Conservation (phyloP, 176 grass and related monocot genomes). For the Triticum aestivum region IWGSC_CS_RefSeq_v2.1 NC_057807.1:580986532-580987031, state of each 20-base stretch:
- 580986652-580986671: slow-evolving; percentile 76
- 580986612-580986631: slow-evolving; percentile 45
- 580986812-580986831: slow-evolving; percentile 77
- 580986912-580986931: slow-evolving; percentile 74
- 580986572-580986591: neutral
- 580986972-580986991: slow-evolving; percentile 66
- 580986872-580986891: no score
- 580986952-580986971: slow-evolving; percentile 75
- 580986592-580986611: slow-evolving; percentile 14
- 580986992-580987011: slow-evolving; percentile 21
- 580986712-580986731: slow-evolving; percentile 69
- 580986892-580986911: slow-evolving; percentile 65
- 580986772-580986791: slow-evolving; percentile 67
- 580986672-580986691: slow-evolving; percentile 92
- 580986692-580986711: slow-evolving; percentile 82
- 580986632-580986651: slow-evolving; percentile 71
- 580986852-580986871: no score
- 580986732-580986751: slow-evolving; percentile 74
- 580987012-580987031: slow-evolving; percentile 34
- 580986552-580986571: no score
- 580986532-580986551: no score
- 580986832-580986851: no score
- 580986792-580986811: slow-evolving; percentile 65
- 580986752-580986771: slow-evolving; percentile 85
- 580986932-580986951: slow-evolving; percentile 62